Conservation (phyloP, 306 rosid genomes). For the Vicia faba region DNA sequence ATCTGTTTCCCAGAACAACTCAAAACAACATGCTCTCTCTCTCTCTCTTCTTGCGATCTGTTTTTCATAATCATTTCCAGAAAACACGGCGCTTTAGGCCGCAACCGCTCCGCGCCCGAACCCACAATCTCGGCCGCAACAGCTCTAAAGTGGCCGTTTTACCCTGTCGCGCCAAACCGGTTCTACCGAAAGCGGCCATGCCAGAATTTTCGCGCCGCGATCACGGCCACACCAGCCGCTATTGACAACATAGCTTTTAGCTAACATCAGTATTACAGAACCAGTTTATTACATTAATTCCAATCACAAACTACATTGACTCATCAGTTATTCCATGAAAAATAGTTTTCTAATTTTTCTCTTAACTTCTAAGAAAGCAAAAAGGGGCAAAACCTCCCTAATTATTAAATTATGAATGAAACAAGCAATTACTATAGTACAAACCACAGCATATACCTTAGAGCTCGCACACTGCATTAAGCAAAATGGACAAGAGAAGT, state of each 20-base stretch:
- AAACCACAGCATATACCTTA: slow-evolving; percentile 60
- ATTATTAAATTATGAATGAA: slow-evolving; percentile 28
- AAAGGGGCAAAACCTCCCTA: slow-evolving; percentile 18
- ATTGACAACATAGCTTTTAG: not conserved
- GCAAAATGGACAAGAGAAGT: slow-evolving; percentile 93
- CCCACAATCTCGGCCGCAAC: too few relatives aligned
- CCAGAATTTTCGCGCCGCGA: too few relatives aligned
- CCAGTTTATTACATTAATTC: not conserved
- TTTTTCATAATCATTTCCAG: too few relatives aligned
- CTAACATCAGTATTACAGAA: not conserved
- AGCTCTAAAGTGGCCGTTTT: too few relatives aligned
- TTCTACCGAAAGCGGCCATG: too few relatives aligned
- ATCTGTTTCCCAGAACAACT: too few relatives aligned
- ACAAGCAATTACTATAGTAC: slow-evolving; percentile 19
- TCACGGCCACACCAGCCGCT: too few relatives aligned
- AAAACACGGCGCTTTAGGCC: too few relatives aligned
- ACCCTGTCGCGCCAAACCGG: too few relatives aligned
- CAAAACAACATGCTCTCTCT: too few relatives aligned
- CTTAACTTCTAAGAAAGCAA: slow-evolving; percentile 27
- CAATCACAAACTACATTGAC: slow-evolving; percentile 12
- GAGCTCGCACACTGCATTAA: slow-evolving; percentile 86
- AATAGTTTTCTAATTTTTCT: slow-evolving; percentile 2
- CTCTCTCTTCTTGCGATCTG: too few relatives aligned
- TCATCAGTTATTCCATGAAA: slow-evolving; percentile 7
- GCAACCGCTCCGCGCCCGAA: too few relatives aligned